Evolutionary conservation across 2,329 filamentous ascomycete species (phyloP), one percentile per base, ranked within the genome.

Genomic region (Colletotrichum scovillei): DNA sequence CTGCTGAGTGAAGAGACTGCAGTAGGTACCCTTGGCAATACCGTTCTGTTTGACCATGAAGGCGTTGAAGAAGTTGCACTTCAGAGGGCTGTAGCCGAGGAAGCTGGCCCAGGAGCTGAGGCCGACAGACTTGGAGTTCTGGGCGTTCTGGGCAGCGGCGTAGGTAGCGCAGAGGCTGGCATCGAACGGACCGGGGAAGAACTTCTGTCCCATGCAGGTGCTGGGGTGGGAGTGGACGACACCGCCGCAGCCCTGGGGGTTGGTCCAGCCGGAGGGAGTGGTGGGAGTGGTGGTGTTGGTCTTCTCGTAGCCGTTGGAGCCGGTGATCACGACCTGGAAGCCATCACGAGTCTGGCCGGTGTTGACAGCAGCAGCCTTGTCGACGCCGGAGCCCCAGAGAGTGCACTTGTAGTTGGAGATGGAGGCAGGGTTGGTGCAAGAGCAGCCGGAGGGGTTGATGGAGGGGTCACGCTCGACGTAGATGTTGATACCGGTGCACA

Each of bases 221-320:
- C 22, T 26, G 11, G 71, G 71, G 60, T 73, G 71, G 62, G 26
- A 62, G 60, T 73, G 71, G 38, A 65, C 38, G 1, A 6, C 6
- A 12, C 60, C 12, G 35, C 67, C 35, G 67, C 71, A 73, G 67
- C 19, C 52, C 62, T 71, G 46, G 46, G 71, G 71, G 46, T 73
- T 73, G 12, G 46, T 73, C 71, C 71, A 73, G 67, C 71, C 71
- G 38, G 71, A 35, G 26, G 71, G 71, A 22, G 16, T 71, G 11
- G 28, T 0, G 19, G 71, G 71, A 8, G 55, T 65, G 9, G 71
- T 73, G 62, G 49, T 71, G 67, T 71, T 73, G 11, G 71, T 73
- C 67, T 73, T 73, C 67, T 73, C 55, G 46, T 76, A 76, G 1
- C 74, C 74, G 74, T 76, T 76, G 58, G 74, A 76, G 35, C 53